phyloP scores from a whole-genome alignment of 2,329 filamentous ascomycete genomes.

The Ilyonectria robusta region DNA sequence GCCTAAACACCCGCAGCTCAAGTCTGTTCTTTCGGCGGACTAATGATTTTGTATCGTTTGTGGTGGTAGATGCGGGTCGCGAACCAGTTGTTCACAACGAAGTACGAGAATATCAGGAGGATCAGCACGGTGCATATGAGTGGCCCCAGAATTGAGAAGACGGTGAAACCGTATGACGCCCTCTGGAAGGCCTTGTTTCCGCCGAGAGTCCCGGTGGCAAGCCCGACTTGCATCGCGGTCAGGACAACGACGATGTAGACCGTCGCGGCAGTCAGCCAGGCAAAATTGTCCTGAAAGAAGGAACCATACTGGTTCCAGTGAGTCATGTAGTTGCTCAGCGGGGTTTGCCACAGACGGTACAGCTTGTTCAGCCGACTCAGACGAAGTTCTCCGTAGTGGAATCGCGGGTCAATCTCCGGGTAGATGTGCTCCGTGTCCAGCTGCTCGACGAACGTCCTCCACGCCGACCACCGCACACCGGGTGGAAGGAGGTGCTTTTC shows the following conservation, averaged over 20 bases:
- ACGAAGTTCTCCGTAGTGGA: conserved; percentile 17
- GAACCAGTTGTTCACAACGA: too few species aligned
- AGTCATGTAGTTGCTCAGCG: conserved; percentile 1
- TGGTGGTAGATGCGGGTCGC: too few species aligned
- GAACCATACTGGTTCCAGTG: conserved; percentile 1
- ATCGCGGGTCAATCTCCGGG: conserved; percentile 7
- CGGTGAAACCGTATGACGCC: not conserved
- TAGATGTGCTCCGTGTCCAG: not conserved
- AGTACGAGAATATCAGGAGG: too few species aligned
- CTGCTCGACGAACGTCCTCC: too few species aligned
- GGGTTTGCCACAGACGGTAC: not conserved
- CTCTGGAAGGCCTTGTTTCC: not conserved
- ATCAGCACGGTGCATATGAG: not conserved
- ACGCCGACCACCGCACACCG: not conserved
- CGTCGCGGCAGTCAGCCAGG: not conserved
- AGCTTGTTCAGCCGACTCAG: conserved; percentile 19
- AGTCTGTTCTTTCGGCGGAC: too few species aligned
- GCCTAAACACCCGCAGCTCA: too few species aligned
- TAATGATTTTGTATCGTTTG: too few species aligned
- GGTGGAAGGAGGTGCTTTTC: not conserved
- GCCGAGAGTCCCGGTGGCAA: not conserved
- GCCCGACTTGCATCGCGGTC: conserved; percentile 16
- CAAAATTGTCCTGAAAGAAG: conserved; percentile 5
- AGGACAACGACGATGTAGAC: conserved; percentile 14
- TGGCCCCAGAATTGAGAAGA: not conserved